A percentile compares a stretch with the other conserved stretches of the same genome.
phyloP scores from a whole-genome alignment of 495 filamentous ascomycete species.

The Evansstolkia leycettana region DNA sequence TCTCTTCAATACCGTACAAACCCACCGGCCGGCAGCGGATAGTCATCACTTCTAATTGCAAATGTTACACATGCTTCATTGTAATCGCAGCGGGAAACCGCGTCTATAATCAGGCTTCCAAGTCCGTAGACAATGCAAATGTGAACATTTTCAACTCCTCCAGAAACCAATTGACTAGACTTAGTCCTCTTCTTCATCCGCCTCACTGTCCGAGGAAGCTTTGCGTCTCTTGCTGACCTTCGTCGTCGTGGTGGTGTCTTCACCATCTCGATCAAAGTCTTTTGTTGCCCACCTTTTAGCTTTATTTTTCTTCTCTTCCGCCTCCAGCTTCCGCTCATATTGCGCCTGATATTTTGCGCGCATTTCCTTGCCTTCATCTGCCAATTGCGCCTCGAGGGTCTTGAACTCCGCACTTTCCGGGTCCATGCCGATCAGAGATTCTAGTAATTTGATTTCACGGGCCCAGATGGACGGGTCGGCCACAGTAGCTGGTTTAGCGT shows the following conservation, averaged over 20 bases:
- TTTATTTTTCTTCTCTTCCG: slow-evolving; percentile 38
- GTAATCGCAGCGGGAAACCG: too few relatives aligned
- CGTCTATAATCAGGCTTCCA: too few relatives aligned
- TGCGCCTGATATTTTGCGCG: slow-evolving; percentile 63
- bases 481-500: slow-evolving; percentile 17
- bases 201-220: neutral
- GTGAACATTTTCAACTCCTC: too few relatives aligned
- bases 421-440: slow-evolving; percentile 76
- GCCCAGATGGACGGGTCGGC: slow-evolving; percentile 73
- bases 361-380: slow-evolving; percentile 56
- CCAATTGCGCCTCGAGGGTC: slow-evolving; percentile 46
- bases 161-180: too few relatives aligned
- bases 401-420: slow-evolving; percentile 56
- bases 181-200: too few relatives aligned
- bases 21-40: too few relatives aligned
- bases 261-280: slow-evolving; percentile 32
- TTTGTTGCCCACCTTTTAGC: slow-evolving; percentile 25
- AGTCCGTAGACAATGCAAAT: too few relatives aligned
- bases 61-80: too few relatives aligned
- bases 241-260: slow-evolving; percentile 6
- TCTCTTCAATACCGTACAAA: too few relatives aligned
- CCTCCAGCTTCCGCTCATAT: slow-evolving; percentile 56
- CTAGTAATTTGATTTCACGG: slow-evolving; percentile 77
- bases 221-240: neutral
- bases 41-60: too few relatives aligned